Conservation (phyloP, 169 alveolate genomes). For the Plasmodium chabaudi region DNA sequence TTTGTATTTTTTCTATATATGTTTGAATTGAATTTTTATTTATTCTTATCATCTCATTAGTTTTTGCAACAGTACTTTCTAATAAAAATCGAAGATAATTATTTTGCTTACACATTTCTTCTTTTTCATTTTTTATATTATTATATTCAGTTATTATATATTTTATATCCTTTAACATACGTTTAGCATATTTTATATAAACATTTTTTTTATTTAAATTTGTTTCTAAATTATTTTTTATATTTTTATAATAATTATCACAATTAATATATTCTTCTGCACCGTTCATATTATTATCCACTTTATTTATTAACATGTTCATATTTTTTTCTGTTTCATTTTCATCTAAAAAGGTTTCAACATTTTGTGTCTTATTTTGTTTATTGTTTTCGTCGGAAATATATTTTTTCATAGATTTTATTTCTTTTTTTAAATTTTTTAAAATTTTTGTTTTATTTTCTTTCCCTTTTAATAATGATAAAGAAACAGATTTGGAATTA, state of each 20-base stretch:
- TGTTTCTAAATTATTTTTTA: conserved; percentile 23
- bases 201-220: not conserved
- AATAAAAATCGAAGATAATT: conserved; percentile 17
- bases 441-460: not conserved
- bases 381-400: not conserved
- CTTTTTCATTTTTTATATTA: conserved; percentile 45
- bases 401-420: conserved; percentile 2
- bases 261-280: conserved; percentile 1
- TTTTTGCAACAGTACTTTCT: conserved; percentile 39
- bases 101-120: conserved; percentile 26
- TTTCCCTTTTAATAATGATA: not conserved
- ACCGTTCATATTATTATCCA: not conserved
- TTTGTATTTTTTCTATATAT: conserved; percentile 61
- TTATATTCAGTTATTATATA: conserved; percentile 33
- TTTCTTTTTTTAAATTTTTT: conserved; percentile 21
- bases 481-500: too few relatives aligned
- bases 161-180: conserved; percentile 25
- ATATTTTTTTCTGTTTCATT: not conserved
- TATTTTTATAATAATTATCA: not conserved
- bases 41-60: conserved; percentile 42
- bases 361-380: not conserved
- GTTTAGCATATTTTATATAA: conserved; percentile 26
- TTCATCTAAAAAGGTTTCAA: not conserved
- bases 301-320: not conserved
- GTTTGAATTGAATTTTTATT: conserved; percentile 47